A percentile compares a stretch with the other conserved stretches of the same genome.
Evolutionary conservation across 2,329 filamentous ascomycete species (phyloP).

Genomic region (Beauveria australis): DNA sequence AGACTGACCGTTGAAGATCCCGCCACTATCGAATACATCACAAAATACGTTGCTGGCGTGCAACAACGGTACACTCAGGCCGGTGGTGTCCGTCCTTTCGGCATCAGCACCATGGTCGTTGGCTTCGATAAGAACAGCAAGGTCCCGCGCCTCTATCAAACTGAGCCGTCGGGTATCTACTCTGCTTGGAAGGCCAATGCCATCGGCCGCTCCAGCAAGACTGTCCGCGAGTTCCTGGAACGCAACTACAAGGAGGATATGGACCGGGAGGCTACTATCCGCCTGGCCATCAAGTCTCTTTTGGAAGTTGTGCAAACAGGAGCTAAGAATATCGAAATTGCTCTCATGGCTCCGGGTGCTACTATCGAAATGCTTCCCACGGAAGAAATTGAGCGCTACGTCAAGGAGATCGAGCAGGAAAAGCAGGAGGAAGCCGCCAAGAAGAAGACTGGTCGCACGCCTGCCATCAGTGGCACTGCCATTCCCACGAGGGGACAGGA

Average conservation of each 20-base stretch:
- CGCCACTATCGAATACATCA: conserved; percentile 97
- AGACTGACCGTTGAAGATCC: conserved; percentile 95
- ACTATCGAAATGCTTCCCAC: conserved; percentile 86
- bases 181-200: conserved; percentile 99
- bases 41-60: conserved; percentile 95
- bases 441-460: conserved; percentile 78
- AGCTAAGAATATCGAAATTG: conserved; percentile 99
- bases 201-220: conserved; percentile 97
- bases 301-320: conserved; percentile 97
- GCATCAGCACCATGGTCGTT: conserved; percentile 94
- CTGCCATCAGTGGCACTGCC: conserved; percentile 61
- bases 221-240: conserved; percentile 95
- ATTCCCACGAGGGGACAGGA: conserved; percentile 60
- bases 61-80: conserved; percentile 99
- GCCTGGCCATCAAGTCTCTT: conserved; percentile 94
- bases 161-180: conserved; percentile 98
- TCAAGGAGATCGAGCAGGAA: conserved; percentile 98
- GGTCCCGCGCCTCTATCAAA: conserved; percentile 88
- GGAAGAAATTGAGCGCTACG: conserved; percentile 93
- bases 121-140: conserved; percentile 95
- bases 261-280: conserved; percentile 92
- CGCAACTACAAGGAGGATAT: conserved; percentile 98
- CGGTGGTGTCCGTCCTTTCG: conserved; percentile 96
- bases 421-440: conserved; percentile 98
- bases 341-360: conserved; percentile 92